Base-by-base conservation (phyloP, 495 filamentous ascomycete genomes). In the Penicillium desertorum region DNA sequence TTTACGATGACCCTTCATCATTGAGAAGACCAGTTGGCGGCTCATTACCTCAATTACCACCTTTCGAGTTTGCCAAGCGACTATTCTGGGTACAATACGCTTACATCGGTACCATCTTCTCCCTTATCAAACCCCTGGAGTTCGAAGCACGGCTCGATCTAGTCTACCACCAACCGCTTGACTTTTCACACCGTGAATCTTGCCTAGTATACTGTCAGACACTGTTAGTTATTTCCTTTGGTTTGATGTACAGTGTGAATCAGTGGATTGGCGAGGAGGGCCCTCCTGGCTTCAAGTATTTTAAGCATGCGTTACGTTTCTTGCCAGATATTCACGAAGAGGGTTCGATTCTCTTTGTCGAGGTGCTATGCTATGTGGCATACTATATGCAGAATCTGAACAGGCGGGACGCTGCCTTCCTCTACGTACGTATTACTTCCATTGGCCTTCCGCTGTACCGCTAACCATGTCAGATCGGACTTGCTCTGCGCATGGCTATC, bases 301-400 rank as follows among this genome's bases (percentile, higher is more conserved):
- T 81, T 54, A 71, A 74, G 54, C 62, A 77, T 51, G 78, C 79
- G 0, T 44, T 80, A 27, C 69, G 76, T 17, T 75, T 80, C 16
- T 64, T 82, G 11, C 78, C 78, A 12, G 76, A 81, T 44, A 71
- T 78, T 7, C 75, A 80, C 58, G 79, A 82, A 57, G 72, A 79
- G 23, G 76, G 76, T 1, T 80, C 76, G 0, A 76, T 82, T 11
- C 69, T 77, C 27, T 79, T 78, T 46, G 76, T 81, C 17, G 79
- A 82, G 59, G 76, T 77, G 0, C 60, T 82, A 1, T 76, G 76
- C 29, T 76, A 80, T 51, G 71, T 79, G 4, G 79, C 76, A n/a
- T 79, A 80, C 58, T 81, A 79, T 48, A 74, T 81, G 71, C 77
- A 80, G 62, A 81, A 77, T 49, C 65, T 81, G 23, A 81, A 81